These are phyloP conservation scores for Babesia gibsoni DNA, from an alignment of 169 alveolate genomes.

Conservation along the genomic window DNA sequence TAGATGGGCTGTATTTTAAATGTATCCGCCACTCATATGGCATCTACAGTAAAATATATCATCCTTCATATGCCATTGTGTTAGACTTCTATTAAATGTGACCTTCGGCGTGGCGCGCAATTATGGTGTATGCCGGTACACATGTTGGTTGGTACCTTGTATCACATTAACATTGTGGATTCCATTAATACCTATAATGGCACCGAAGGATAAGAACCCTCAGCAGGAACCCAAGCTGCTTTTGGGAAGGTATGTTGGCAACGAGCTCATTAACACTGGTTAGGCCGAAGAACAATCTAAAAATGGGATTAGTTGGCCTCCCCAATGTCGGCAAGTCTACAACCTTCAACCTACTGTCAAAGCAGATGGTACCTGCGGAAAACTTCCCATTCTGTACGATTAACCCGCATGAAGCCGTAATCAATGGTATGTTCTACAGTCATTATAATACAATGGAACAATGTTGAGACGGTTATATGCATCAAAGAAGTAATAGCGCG, in stretches of 20 bases:
- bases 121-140: no score
- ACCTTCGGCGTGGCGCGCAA: no score
- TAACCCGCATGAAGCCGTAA: conserved; percentile 97
- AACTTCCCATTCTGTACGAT: conserved; percentile 93
- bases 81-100: no score
- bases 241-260: conserved; percentile 48
- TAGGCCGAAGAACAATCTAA: conserved; percentile 86
- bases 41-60: no score
- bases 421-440: conserved; percentile 67
- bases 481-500: no score
- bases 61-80: no score
- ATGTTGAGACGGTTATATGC: background rate
- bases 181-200: conserved; percentile 9
- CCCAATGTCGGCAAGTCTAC: conserved; percentile 98
- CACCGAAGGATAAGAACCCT: conserved; percentile 59
- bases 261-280: background rate
- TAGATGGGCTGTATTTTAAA: no score
- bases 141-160: no score
- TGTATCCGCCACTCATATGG: no score
- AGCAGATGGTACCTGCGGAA: conserved; percentile 94
- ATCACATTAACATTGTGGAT: no score
- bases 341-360: conserved; percentile 94
- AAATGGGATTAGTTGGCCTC: conserved; percentile 98
- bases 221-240: conserved; percentile 50
- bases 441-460: background rate